These are phyloP conservation scores for Penicillium sp. DNA, from an alignment of 2,329 filamentous ascomycete species.

Conservation along the genomic window DNA sequence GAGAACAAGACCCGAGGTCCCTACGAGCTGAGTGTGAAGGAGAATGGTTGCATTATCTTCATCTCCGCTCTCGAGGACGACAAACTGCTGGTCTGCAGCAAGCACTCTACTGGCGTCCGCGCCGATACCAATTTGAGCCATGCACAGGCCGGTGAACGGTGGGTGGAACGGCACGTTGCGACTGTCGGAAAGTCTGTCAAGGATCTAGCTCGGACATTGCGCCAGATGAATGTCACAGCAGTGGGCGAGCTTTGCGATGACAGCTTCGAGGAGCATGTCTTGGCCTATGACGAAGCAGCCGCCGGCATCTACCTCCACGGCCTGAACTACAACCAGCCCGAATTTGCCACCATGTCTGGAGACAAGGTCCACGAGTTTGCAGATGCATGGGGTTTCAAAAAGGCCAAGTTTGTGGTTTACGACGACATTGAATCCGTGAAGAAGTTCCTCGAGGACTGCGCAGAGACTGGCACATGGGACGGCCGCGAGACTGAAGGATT, in stretches of 20 bases:
- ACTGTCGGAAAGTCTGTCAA: constrained; percentile 74
- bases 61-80: constrained; percentile 87
- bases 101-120: constrained; percentile 90
- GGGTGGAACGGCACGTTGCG: constrained; percentile 77
- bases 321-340: constrained; percentile 91
- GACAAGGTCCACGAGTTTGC: constrained; percentile 85
- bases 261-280: constrained; percentile 92
- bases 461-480: constrained; percentile 84
- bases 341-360: constrained; percentile 85
- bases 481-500: constrained; percentile 96
- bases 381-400: constrained; percentile 88
- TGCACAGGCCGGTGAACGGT: constrained; percentile 77
- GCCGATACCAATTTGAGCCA: constrained; percentile 73
- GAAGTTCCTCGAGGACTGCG: constrained; percentile 77
- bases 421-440: constrained; percentile 74
- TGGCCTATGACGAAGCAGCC: constrained; percentile 79
- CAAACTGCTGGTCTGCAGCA: constrained; percentile 94
- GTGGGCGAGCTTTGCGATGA: constrained; percentile 97
- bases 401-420: constrained; percentile 77
- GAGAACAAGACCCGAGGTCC: constrained; percentile 74
- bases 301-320: constrained; percentile 95
- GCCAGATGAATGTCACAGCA: constrained; percentile 83
- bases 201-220: constrained; percentile 75
- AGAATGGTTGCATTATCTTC: constrained; percentile 99
- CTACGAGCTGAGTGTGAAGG: constrained; percentile 95